Conservation (phyloP, 176 grass and related monocot genomes). For the Raddia distichophylla region DNA sequence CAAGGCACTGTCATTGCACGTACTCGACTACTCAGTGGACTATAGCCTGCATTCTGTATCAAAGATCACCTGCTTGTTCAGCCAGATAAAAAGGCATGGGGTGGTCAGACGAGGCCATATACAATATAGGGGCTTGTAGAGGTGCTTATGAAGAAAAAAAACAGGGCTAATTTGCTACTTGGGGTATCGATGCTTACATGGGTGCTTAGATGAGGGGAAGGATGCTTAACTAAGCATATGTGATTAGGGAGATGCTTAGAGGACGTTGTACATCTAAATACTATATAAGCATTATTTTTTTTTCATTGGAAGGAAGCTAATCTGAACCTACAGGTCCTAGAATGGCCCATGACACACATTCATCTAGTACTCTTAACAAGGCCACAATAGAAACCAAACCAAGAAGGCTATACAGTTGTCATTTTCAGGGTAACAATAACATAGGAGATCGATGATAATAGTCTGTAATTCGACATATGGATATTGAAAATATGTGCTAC, state of each 20-base stretch:
- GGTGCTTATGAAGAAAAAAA: too few species aligned
- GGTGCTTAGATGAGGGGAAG: too few species aligned
- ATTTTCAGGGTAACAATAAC: not conserved
- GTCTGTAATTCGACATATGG: not conserved
- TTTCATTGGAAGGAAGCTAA: too few species aligned
- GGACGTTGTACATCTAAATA: too few species aligned
- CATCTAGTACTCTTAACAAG: not conserved
- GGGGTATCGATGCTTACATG: too few species aligned
- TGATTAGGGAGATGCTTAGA: too few species aligned
- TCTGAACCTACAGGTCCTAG: constrained; percentile 19
- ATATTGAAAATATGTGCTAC: not conserved
- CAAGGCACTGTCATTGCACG: not conserved
- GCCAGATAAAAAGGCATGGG: not conserved
- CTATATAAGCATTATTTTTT: too few species aligned
- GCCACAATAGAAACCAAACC: not conserved
- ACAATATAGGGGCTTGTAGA: too few species aligned
- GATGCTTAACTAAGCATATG: too few species aligned
- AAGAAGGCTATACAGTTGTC: not conserved
- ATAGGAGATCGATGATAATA: not conserved
- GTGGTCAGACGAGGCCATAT: not conserved
- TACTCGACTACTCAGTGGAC: not conserved
- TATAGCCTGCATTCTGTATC: not conserved
- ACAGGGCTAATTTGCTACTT: too few species aligned
- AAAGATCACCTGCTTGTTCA: not conserved
- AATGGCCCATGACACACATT: not conserved